Percentiles rank a stretch among this genome's conserved stretches.
Evolutionary conservation across 2,329 filamentous ascomycete genomes (phyloP).

Genomic region (Penicillium brevicompactum): DNA sequence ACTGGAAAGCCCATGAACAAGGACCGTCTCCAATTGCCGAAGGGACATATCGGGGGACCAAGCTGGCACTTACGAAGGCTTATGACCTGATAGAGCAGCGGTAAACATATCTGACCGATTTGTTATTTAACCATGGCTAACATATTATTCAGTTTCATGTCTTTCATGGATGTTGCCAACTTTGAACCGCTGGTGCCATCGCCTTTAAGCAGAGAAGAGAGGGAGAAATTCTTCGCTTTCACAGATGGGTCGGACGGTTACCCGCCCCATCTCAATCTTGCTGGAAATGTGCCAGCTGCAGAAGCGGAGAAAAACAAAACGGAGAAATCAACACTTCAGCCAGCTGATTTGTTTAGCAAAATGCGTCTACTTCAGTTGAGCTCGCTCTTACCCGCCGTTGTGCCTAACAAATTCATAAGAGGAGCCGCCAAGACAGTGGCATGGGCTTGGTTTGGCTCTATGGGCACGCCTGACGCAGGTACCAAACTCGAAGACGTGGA

Average conservation of each 20-base stretch:
- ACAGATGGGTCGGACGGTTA: constrained; percentile 5
- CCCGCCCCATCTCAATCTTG: constrained; percentile 9
- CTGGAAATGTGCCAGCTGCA: background rate
- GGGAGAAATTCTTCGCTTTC: constrained; percentile 2
- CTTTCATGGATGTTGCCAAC: constrained; percentile 5
- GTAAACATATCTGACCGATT: no score
- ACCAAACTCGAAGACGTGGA: no score
- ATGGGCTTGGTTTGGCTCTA: background rate
- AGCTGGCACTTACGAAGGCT: no score
- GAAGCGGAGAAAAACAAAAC: background rate
- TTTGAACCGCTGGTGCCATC: constrained; percentile 7
- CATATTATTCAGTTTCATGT: background rate
- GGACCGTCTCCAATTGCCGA: no score
- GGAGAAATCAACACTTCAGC: constrained; percentile 3
- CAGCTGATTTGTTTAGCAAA: background rate
- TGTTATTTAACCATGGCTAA: no score
- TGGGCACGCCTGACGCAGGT: constrained; percentile 2
- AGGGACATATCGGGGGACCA: no score
- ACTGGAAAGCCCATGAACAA: no score
- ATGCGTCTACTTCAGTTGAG: background rate
- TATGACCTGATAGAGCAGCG: no score
- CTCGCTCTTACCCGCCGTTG: background rate
- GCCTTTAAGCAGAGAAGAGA: constrained; percentile 1
- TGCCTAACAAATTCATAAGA: background rate
- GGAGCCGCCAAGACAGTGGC: background rate